phyloP scores from a whole-genome alignment of 768 basidiomycete genomes.

The Rhodocollybia butyracea region DNA sequence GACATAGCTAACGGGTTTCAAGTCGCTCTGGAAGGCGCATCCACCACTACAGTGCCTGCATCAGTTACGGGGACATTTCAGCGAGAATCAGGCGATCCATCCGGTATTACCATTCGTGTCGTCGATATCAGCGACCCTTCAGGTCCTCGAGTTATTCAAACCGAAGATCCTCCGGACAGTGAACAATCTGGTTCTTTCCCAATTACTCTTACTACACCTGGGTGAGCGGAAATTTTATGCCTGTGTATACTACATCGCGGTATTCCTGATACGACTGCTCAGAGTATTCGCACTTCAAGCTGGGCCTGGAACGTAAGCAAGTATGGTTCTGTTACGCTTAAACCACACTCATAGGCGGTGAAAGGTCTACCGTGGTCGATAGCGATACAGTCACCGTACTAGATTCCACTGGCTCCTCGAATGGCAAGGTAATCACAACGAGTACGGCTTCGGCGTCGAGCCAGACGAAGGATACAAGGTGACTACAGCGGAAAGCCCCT shows the following conservation, averaged over 20 bases:
- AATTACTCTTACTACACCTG: not conserved
- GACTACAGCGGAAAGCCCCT: no score
- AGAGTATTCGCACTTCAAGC: not conserved
- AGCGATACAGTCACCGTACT: not conserved
- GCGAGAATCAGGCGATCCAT: not conserved
- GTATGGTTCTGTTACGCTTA: not conserved
- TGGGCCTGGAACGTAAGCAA: not conserved
- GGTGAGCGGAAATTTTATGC: not conserved
- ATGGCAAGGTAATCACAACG: no score
- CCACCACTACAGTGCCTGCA: not conserved
- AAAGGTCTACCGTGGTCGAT: not conserved
- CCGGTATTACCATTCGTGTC: not conserved
- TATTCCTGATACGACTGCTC: not conserved
- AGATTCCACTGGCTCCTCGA: no score
- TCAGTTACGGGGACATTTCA: not conserved
- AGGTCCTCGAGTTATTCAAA: not conserved
- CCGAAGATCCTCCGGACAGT: not conserved
- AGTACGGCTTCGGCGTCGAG: no score
- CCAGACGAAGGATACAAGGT: no score
- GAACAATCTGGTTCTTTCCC: not conserved
- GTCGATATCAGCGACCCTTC: not conserved
- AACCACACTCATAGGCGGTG: not conserved
- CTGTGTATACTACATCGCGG: not conserved
- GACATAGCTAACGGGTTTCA: not conserved
- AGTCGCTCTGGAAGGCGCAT: not conserved